Conservation (phyloP, 208 protist genomes). For the Leishmania turanica region DNA sequence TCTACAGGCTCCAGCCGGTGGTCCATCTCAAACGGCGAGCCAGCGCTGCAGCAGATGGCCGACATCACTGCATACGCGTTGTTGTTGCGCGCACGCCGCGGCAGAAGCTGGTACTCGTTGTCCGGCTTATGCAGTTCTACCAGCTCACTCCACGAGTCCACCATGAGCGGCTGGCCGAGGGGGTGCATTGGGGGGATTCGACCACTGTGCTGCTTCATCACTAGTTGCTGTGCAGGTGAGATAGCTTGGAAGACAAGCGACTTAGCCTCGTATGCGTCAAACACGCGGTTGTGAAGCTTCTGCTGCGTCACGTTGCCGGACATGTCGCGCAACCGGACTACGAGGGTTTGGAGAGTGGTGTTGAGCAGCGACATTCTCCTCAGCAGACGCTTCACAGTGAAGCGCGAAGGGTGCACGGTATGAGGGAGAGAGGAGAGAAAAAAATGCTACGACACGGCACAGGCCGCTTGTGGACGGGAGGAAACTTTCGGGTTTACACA, state of each 20-base stretch:
- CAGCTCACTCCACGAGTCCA: conserved; percentile 84
- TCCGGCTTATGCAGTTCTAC: conserved; percentile 65
- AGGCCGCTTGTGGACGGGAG: neutral
- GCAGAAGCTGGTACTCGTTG: conserved; percentile 86
- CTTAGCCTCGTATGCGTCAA: conserved; percentile 92
- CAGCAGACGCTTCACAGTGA: neutral
- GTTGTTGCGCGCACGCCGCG: conserved; percentile 76
- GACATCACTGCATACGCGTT: conserved; percentile 71
- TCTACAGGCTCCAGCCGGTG: conserved; percentile 84
- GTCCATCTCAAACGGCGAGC: conserved; percentile 87
- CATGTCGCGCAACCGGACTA: conserved; percentile 84
- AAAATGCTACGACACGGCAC: neutral
- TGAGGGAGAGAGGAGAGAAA: neutral
- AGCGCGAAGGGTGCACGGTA: neutral
- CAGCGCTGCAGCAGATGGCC: conserved; percentile 76
- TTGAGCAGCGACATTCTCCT: conserved; percentile 81
- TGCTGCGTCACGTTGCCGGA: conserved; percentile 87
- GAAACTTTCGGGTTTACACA: neutral
- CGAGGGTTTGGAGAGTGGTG: conserved; percentile 82
- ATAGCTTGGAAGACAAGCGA: conserved; percentile 88
- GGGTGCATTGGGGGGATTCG: conserved; percentile 78
- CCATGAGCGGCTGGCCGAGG: conserved; percentile 67
- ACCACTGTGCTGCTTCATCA: conserved; percentile 73
- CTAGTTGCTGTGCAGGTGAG: conserved; percentile 65
- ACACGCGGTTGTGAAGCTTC: conserved; percentile 91